A percentile compares a stretch with the other conserved stretches of the same genome.
phyloP scores from a whole-genome alignment of 306 rosid species.

The Spatholobus suberectus region DNA sequence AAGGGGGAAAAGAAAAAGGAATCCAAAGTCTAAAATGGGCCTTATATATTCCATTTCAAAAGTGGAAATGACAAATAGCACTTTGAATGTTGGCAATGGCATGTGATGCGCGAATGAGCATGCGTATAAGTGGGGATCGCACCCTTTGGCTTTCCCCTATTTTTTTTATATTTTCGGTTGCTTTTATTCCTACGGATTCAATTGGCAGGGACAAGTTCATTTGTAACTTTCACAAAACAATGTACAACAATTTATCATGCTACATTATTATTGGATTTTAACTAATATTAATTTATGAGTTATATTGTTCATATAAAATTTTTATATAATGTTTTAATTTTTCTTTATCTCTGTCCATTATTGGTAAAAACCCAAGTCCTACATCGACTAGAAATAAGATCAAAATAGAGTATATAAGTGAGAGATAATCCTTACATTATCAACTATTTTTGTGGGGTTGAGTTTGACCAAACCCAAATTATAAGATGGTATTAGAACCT shows the following conservation, averaged over 20 bases:
- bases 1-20: not conserved
- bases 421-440: no score
- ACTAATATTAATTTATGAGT: not conserved
- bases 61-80: slow-evolving; percentile 24
- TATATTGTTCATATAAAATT: not conserved
- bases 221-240: not conserved
- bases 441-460: no score
- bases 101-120: slow-evolving; percentile 19
- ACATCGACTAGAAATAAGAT: no score
- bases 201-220: slow-evolving; percentile 19
- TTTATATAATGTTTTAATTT: not conserved
- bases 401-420: no score
- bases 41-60: slow-evolving; percentile 18
- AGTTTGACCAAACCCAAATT: no score
- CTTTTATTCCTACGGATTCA: slow-evolving; percentile 28
- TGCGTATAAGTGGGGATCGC: slow-evolving; percentile 30
- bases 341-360: not conserved
- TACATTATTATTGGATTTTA: not conserved
- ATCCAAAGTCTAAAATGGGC: slow-evolving; percentile 3
- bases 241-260: not conserved
- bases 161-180: not conserved
- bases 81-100: slow-evolving; percentile 31
- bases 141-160: not conserved
- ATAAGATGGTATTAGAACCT: no score
- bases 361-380: no score